Conservation (phyloP, 495 filamentous ascomycete species). For the Massariosphaeria phaeospora region DNA sequence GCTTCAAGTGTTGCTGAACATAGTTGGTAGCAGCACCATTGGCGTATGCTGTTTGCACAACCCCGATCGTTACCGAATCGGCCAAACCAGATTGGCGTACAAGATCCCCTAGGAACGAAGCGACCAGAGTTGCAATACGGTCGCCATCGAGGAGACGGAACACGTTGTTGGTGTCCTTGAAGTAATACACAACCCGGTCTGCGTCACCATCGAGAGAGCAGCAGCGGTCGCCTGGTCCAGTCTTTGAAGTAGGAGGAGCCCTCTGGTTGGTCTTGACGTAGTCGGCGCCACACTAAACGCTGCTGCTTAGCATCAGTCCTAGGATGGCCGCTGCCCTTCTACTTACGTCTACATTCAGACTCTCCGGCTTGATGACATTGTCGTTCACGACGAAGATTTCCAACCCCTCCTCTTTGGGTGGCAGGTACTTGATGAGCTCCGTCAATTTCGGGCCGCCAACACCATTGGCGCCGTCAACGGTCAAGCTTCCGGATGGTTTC, state of each 20-base stretch:
- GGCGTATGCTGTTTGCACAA: constrained; percentile 96
- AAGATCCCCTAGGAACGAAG: constrained; percentile 88
- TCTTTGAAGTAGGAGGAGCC: constrained; percentile 77
- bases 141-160: constrained; percentile 95
- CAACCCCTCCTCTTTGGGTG: constrained; percentile 57
- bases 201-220: constrained; percentile 93
- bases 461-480: constrained; percentile 94
- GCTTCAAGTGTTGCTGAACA: constrained; percentile 77
- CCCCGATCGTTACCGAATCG: constrained; percentile 77
- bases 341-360: constrained; percentile 80
- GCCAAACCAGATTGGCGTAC: constrained; percentile 71
- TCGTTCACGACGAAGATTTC: constrained; percentile 89
- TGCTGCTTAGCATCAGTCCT: neutral
- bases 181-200: constrained; percentile 94
- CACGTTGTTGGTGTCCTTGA: constrained; percentile 68
- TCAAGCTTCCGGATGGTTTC: constrained; percentile 59
- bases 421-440: constrained; percentile 80
- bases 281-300: constrained; percentile 79
- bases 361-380: constrained; percentile 79
- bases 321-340: no score
- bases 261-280: constrained; percentile 96
- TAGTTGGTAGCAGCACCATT: constrained; percentile 94
- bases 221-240: constrained; percentile 67
- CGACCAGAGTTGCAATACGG: constrained; percentile 90
- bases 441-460: constrained; percentile 88